Conservation (phyloP, 441 rosid genomes). For the Eutrema salsugineum region DNA sequence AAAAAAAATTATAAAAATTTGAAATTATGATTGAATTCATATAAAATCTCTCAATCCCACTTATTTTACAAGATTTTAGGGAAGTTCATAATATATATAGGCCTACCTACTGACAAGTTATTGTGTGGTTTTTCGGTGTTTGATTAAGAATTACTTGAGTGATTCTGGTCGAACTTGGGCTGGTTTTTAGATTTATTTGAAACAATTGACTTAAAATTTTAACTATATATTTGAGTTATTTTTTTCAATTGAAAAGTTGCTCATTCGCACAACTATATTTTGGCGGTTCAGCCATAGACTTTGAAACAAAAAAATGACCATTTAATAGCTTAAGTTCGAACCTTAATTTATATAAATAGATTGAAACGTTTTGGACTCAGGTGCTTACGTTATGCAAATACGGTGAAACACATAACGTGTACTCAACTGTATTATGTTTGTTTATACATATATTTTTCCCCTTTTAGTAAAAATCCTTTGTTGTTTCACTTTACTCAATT, state of each 20-base stretch:
- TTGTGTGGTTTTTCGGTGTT: constrained; percentile 1
- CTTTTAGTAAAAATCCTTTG: constrained; percentile 18
- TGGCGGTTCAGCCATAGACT: not conserved
- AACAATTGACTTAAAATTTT: not conserved
- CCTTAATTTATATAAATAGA: not conserved
- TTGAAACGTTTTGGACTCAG: constrained; percentile 19
- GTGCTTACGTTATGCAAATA: constrained; percentile 18
- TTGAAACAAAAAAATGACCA: not conserved
- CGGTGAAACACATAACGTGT: constrained; percentile 25
- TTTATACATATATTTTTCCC: not conserved
- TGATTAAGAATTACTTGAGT: not conserved
- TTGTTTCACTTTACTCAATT: not conserved
- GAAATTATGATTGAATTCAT: no score
- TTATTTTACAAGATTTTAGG: not conserved
- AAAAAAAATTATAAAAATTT: no score
- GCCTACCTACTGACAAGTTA: not conserved
- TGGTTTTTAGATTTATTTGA: not conserved
- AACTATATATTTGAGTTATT: not conserved
- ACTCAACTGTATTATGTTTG: constrained; percentile 35
- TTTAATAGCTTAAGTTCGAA: constrained; percentile 5
- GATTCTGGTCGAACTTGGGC: not conserved
- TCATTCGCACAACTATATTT: not conserved
- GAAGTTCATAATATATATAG: not conserved
- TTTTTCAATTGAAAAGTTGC: not conserved
- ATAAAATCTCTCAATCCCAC: not conserved